Evolutionary conservation across 371 early-diverging fungal species (phyloP).

Genomic region (Circinella minor): DNA sequence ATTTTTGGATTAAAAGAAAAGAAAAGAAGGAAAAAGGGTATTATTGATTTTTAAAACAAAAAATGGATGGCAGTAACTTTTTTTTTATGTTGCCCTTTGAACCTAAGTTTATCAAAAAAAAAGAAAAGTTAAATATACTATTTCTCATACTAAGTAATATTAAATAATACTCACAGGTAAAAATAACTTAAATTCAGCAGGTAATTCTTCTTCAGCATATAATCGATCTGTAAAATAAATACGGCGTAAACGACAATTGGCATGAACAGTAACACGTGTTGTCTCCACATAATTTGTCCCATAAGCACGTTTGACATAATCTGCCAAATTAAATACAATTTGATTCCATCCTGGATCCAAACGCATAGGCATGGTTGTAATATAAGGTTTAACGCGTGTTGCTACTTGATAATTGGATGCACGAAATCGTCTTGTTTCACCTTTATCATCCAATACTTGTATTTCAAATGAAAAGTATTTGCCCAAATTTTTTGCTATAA

Average conservation of each 20-base stretch:
- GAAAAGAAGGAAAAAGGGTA: neutral
- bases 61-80: neutral
- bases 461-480: conserved; percentile 94
- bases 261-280: conserved; percentile 87
- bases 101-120: neutral
- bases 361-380: conserved; percentile 93
- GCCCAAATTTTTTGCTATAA: conserved; percentile 86
- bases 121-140: no score
- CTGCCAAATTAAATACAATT: conserved; percentile 85
- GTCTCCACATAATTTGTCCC: conserved; percentile 92
- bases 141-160: no score
- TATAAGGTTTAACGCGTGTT: conserved; percentile 85
- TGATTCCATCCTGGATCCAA: conserved; percentile 97
- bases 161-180: conserved; percentile 61
- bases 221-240: conserved; percentile 92
- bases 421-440: conserved; percentile 79
- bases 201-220: conserved; percentile 91
- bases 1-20: neutral
- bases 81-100: conserved; percentile 1
- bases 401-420: conserved; percentile 92
- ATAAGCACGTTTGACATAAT: conserved; percentile 86
- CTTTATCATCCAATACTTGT: conserved; percentile 83
- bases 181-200: conserved; percentile 91
- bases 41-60: no score
- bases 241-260: conserved; percentile 87